Base-by-base conservation (phyloP, 78 protist genomes). In the Dictyostelium citrinum region DNA sequence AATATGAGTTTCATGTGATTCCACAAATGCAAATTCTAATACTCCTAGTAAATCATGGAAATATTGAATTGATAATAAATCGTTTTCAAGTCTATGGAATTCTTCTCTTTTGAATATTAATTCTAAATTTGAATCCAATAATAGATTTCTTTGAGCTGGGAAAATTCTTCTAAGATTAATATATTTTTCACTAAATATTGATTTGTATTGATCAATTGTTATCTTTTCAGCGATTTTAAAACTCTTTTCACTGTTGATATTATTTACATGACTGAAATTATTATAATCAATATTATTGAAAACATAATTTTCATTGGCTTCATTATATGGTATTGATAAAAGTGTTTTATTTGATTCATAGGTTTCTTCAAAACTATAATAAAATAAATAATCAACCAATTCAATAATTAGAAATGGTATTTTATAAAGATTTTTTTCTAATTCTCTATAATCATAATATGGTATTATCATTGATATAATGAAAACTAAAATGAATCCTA, bases 91-190 rank as follows among this genome's bases (percentile, higher is more conserved):
- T 41, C 0, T 39, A 6, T 74, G 1, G n/a, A 6, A 74, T 74
- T 74, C n/a, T 7, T 11, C 9, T 20, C 22, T 16, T 37, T 41
- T 33, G n/a, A 74, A 74, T 10, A 74, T 2, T 41, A 74, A 41
- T 74, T 74, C 81, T 17, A 74, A 74, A 20, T 39, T n/a, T 41
- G 81, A 33, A 74, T 74, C 33, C 22, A 33, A 29, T 74, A 74
- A 74, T 39, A 74, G n/a, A 37, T n/a, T 74, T 74, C 81, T 74
- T 74, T 74, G 81, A 22, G 55, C 31, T 37, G 81, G 81, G 24
- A 74, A 74, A 2, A 39, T 74, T n/a, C 31, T 39, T 37, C 81
- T 17, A 10, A 74, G 55, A 5, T 39, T 39, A 41, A 74, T 74
- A 39, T 33, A 74, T n/a, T 39, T 39, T 41, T 74, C 41, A 31